Evolutionary conservation across 192 early-diverging fungal species (phyloP), one percentile per base, ranked within the genome.

Genomic region (Entophlyctis luteolus): DNA sequence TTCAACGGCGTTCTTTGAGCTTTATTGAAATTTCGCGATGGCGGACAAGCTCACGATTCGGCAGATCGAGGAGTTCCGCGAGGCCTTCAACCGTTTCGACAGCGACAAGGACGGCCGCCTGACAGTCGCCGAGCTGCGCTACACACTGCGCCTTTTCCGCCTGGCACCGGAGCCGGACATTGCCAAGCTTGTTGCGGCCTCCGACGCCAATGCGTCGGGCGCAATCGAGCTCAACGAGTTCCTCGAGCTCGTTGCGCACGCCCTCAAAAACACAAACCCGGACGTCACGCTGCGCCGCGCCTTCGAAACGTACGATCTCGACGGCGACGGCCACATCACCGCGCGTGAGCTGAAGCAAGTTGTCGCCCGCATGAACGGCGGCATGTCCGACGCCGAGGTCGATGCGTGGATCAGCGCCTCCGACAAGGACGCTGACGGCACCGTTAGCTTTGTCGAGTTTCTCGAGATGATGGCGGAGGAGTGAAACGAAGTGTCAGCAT

Each of bases 171-270:
- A 98, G 65, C 86, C 5, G 3, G 46, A 49, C 6, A 88, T 96
- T 68, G 84, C 89, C 73, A 91, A 92, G 75, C 93, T 98, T 90
- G 89, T 95, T 72, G 92, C 90, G 69, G 94, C 93, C 75, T 91
- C 95, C 50, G 95, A 98, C 80, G 87, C 86, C 67, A 92, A 96
- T 81, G 90, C 90, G 71, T 93, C 94, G 72, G 93, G 93, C 68
- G 92, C 83, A 55, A 93, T 98, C 72, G 94, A 96, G 77, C 94
- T 98, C 76, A 78, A 83, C 48, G 95, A 96, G 75, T 97, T 96
- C 75, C 80, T 96, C 62, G 84, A 90, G 28, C 88, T 98, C 86
- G 89, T 96, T 88, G 90, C 91, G 31, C 84, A 91, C 77, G 91
- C 94, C 76, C 85, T 90, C 83, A 87, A 86, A 72, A 86, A 89